Evolutionary conservation across 805 yeast genomes (phyloP), one percentile per base, ranked within the genome.

Genomic region (Starmerella kuoi): DNA sequence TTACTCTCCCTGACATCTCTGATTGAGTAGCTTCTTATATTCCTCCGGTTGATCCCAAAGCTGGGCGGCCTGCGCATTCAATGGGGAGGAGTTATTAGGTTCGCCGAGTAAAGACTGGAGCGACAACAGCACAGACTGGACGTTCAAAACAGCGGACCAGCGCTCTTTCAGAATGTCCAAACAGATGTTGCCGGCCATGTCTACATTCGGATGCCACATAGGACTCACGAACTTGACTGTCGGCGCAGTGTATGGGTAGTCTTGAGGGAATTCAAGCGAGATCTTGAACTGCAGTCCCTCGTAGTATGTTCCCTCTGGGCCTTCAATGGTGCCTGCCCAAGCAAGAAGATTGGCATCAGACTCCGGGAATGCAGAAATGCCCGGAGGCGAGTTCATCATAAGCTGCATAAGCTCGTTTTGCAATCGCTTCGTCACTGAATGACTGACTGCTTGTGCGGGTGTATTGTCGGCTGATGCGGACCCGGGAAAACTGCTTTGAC

Each of bases 151-250:
- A 1, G 77, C 79, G 39, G 76, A 68, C 82, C 82, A 76, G 48
- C 74, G 66, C 39, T 74, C 79, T 55, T 76, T 74, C 56, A 76
- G 63, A 40, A 76, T 76, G 55, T 75, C 79, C 35, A 76, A 62
- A 49, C 82, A 76, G 45, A 76, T 77, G 47, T 73, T 69, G n/a
- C 82, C 82, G 41, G 69, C 62, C 65, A 72, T 69, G 50, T 74
- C 78, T 46, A 76, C 73, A 54, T 76, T 76, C 22, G 82, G 82
- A 53, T 75, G 81, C 68, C 74, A 73, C 69, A 74, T 69, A 15
- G 79, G 78, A 33, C 75, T 68, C 25, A 65, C 67, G 54, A 76
- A 76, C 50, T 60, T 66, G 54, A 76, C 69, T 23, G 59, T 59
- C 21, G 82, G 82, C 3, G 82, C 75, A 3, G 64, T 56, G 54